A percentile compares a stretch with the other conserved stretches of the same genome.
Evolutionary conservation across 208 protist genomes (phyloP).

Genomic region (Porcisia deanei): DNA sequence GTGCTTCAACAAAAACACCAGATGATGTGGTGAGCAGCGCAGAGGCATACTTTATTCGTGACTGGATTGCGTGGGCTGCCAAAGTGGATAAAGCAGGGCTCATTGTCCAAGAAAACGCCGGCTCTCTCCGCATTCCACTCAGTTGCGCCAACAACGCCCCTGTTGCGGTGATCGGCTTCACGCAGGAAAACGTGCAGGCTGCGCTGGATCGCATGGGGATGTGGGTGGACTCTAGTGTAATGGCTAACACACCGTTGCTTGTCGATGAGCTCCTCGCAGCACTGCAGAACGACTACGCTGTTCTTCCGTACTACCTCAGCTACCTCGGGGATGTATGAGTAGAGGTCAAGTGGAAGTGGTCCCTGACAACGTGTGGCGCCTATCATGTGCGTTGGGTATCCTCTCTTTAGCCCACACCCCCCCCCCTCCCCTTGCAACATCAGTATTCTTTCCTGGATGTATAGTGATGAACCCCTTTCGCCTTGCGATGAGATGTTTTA

Average conservation of each 20-base stretch:
- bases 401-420: neutral
- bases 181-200: constrained; percentile 20
- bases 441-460: neutral
- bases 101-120: constrained; percentile 21
- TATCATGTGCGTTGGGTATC: neutral
- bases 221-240: constrained; percentile 34
- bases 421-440: neutral
- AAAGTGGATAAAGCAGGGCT: constrained; percentile 29
- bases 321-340: constrained; percentile 18
- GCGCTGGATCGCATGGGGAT: constrained; percentile 23
- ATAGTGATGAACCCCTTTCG: neutral
- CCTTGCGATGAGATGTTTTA: neutral
- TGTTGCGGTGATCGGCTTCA: constrained; percentile 33
- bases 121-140: constrained; percentile 23
- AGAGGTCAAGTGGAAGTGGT: neutral
- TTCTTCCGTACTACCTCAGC: constrained; percentile 49
- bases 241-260: constrained; percentile 13
- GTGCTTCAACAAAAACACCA: neutral
- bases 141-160: constrained; percentile 33
- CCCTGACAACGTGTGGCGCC: neutral
- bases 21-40: constrained; percentile 34
- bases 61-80: constrained; percentile 37
- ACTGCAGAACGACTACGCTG: constrained; percentile 40
- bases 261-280: constrained; percentile 31
- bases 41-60: constrained; percentile 47